Percentiles rank a stretch among this genome's conserved stretches.
phyloP scores from a whole-genome alignment of 169 alveolate genomes.

The Plasmodium gallinaceum region DNA sequence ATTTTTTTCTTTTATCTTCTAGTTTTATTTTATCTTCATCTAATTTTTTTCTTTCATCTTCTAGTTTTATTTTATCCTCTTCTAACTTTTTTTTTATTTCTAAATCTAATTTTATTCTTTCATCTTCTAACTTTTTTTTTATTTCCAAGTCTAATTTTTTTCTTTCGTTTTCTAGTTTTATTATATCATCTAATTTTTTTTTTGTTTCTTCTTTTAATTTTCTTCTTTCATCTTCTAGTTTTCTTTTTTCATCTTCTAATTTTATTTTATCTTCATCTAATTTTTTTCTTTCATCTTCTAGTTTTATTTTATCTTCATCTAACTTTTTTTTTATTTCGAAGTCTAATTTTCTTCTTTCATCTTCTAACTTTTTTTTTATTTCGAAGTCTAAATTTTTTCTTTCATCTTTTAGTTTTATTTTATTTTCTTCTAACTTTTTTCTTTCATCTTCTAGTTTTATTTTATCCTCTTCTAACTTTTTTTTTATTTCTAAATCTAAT shows the following conservation, averaged over 20 bases:
- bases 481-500: neutral
- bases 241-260: neutral
- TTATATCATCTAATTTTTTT: constrained; percentile 19
- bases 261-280: constrained; percentile 15
- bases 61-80: too few relatives aligned
- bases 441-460: too few relatives aligned
- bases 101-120: too few relatives aligned
- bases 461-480: neutral
- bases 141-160: too few relatives aligned
- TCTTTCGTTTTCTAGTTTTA: too few relatives aligned
- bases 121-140: too few relatives aligned
- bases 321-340: neutral
- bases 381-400: neutral
- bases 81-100: too few relatives aligned
- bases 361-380: too few relatives aligned
- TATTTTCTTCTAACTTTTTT: constrained; percentile 9
- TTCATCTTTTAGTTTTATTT: constrained; percentile 50
- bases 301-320: constrained; percentile 21
- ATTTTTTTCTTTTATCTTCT: too few relatives aligned
- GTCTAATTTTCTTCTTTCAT: too few relatives aligned
- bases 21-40: too few relatives aligned
- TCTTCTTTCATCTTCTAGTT: constrained; percentile 33
- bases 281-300: constrained; percentile 40
- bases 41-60: too few relatives aligned
- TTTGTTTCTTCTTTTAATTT: neutral